Base-by-base conservation (phyloP, 1,284 basidiomycete genomes). In the Ustanciosporium gigantosporum region DNA sequence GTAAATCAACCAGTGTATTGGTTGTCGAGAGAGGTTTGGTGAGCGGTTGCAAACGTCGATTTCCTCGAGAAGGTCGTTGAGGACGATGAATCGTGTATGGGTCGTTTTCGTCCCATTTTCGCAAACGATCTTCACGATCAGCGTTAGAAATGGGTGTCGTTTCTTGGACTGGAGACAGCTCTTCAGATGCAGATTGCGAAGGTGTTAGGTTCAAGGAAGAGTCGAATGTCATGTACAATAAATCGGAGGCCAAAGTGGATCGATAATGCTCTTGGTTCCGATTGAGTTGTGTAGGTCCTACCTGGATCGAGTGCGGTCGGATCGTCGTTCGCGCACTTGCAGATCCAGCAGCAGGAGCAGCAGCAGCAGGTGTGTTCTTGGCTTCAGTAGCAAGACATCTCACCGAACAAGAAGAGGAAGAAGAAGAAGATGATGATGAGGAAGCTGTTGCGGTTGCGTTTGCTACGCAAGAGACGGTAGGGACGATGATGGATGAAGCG, bases 201-300 rank as follows among this genome's bases (percentile, higher is more conserved):
- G 41, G 7, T 22, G 57, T 43, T 35, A 65, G 34, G 34, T 55
- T 46, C 51, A 52, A 39, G 5, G 46, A 27, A 1, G 65, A 60
- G 51, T 86, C 83, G 82, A 95, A 96, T 40, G 89, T 89, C 85
- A 97, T 89, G 84, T 98, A 98, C 82, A 98, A 85, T 66, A 95
- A 81, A 80, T 96, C 85, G 70, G 91, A 87, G 19, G 86, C 84
- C 49, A 98, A 83, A 8, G 91, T 88, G 42, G 82, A 81, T 76
- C 88, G 79, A 81, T 95, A 97, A 81, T 96, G 90, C 62, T 91
- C 87, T 52, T 84, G 82, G 49, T 92, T 84, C 37, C 93, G 86
- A 69, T 84, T 88, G 52, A 84, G 82, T 38, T 89, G 86, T 36
- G 88, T 89, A 8, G 79, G 79, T 4, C 83, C 83, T 20, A 83